Evolutionary conservation across 2,329 filamentous ascomycete species (phyloP), one percentile per base, ranked within the genome.

Genomic region (Alternaria conjuncta): DNA sequence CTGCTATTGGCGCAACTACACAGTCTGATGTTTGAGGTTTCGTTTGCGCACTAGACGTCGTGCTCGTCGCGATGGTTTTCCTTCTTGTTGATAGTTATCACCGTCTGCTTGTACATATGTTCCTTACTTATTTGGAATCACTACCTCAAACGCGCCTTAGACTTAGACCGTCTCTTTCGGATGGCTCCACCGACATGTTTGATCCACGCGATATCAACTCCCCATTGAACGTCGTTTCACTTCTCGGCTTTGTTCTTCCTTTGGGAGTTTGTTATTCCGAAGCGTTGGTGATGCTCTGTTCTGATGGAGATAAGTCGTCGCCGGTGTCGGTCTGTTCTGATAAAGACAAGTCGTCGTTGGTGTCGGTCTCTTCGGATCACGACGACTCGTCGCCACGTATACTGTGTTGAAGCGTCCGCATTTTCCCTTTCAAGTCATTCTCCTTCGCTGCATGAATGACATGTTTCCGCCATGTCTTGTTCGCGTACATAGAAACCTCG

Each of bases 1-100:
- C 73, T 23, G 75, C 77, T 9, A 80, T 83, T 64, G 81, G 81
- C 3, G 82, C 82, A 8, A 82, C 80, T 12, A 82, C 79, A 1
- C 30, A 56, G 18, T 50, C 64, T 26, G 61, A 64, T 46, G 56
- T 68, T 13, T 64, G 26, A 49, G 6, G 3, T n/a, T 23, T 23
- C 18, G 10, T 9, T 15, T 9, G 9, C 9, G 12, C 10, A 21
- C 13, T 8, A 12, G 6, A 36, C 2, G 13, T 20, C 6, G 28
- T 36, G 11, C 13, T 15, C 4, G 20, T 21, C 4, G 20, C 11
- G 20, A 13, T 23, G 9, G 25, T 6, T 53, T 36, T 13, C 15
- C 6, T 53, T 36, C 49, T 51, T 7, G 49, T 53, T 12, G 5
- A 53, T 53, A 53, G 10, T 36, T 18, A 3, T 1, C 36, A 5